Base-by-base conservation (phyloP, 805 yeast genomes). In the Yarrowia sp. region DNA sequence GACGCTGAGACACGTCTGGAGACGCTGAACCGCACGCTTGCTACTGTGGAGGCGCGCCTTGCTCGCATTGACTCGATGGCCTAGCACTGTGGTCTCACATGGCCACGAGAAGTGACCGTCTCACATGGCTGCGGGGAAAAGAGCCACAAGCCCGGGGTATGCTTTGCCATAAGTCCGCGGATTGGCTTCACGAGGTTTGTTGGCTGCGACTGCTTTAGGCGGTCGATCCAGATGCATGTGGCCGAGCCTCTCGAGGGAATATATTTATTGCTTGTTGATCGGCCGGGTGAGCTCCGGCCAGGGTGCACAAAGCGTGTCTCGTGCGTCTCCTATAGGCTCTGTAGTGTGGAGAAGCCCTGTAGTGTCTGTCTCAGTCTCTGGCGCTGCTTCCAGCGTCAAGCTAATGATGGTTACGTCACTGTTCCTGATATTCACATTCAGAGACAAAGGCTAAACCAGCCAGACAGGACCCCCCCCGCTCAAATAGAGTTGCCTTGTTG, bases 1-100 rank as follows among this genome's bases (percentile, higher is more conserved):
- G 62, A 53, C 25, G 62, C 41, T 3, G 47, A 51, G 41, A 64
- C 66, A 38, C 53, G 66, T 31, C 64, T 68, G 22, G 56, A 31
- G 16, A 21, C 36, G 22, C 55, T 66, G 33, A 61, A 53, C 41
- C 38, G 60, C 14, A 60, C 66, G 14, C 62, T 68, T 1, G 62
- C 62, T 3, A 56, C 27, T 1, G 64, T 67, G 10, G 65, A 67
- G 41, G 19, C 63, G 5, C 62, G 68, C 13, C 64, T 68, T 6
- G 58, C 58, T 22, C 31, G 58, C 12, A 51, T 51, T 9, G 13
- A 35, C 25, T 6, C 31, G 21, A 16, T 32, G 27, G 44, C 16
- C n/a, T 27, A 9, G 12, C 5, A 16, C 2, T 6, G 5, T 12
- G 21, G 19, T 16, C 39, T 35, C 39, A 35, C 39, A 16, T 35